These are phyloP conservation scores for Paramyrothecium sp. DNA, from an alignment of 2,329 filamentous ascomycete genomes.

Conservation along the genomic window DNA sequence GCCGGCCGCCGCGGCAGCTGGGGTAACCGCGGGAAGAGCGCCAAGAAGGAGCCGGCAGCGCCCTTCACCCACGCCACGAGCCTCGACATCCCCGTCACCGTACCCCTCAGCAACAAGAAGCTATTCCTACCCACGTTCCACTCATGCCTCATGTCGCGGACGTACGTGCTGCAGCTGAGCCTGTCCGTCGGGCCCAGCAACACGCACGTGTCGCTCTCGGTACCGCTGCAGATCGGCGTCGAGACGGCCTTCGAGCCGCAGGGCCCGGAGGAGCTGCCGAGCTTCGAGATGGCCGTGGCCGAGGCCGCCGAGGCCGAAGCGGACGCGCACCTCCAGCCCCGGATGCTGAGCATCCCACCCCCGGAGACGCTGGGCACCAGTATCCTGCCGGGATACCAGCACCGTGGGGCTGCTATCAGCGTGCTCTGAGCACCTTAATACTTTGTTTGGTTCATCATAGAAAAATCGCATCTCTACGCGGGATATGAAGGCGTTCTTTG, in stretches of 20 bases:
- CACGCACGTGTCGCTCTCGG: conserved; percentile 39
- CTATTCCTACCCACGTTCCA: conserved; percentile 57
- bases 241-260: conserved; percentile 31
- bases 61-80: conserved; percentile 38
- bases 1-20: conserved; percentile 9
- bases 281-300: conserved; percentile 47
- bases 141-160: conserved; percentile 54
- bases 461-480: not conserved
- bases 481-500: not conserved
- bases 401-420: conserved; percentile 21
- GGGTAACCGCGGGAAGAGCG: conserved; percentile 4
- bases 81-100: conserved; percentile 45
- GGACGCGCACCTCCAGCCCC: conserved; percentile 41
- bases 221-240: conserved; percentile 53
- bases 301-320: conserved; percentile 39
- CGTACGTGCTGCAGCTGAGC: conserved; percentile 51
- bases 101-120: conserved; percentile 47
- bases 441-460: not conserved
- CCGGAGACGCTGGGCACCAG: conserved; percentile 26
- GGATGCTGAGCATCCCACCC: conserved; percentile 33
- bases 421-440: not conserved
- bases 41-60: conserved; percentile 21
- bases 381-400: conserved; percentile 38
- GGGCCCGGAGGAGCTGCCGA: conserved; percentile 37
- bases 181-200: conserved; percentile 41